Percentiles rank a stretch among this genome's conserved stretches.
Evolutionary conservation across 495 filamentous ascomycete species (phyloP).

Genomic region (Penicillium verhagenii): DNA sequence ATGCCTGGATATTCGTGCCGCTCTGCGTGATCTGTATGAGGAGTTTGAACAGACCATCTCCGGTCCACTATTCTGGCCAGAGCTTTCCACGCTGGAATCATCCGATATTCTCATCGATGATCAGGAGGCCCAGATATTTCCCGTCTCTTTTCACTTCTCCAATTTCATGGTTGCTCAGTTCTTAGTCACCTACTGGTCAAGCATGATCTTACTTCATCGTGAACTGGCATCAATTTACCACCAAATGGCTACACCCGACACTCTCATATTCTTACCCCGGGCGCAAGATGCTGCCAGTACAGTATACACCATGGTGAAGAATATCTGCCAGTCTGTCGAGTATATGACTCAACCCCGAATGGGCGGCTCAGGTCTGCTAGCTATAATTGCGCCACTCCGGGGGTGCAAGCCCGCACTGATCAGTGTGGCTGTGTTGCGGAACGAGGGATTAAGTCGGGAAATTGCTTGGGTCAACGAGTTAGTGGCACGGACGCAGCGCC

Average conservation of each 20-base stretch:
- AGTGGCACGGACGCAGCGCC: neutral
- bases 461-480: neutral
- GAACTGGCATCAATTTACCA: neutral
- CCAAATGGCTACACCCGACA: neutral
- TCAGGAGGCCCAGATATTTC: neutral
- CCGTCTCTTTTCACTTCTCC: slow-evolving; percentile 1
- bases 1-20: neutral
- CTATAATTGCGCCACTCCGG: neutral
- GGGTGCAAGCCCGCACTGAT: neutral
- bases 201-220: neutral
- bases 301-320: neutral
- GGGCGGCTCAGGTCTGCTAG: neutral
- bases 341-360: neutral
- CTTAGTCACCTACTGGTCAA: neutral
- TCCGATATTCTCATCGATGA: neutral
- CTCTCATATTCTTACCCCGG: neutral
- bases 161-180: neutral
- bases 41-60: neutral
- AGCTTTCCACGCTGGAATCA: neutral
- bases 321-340: neutral
- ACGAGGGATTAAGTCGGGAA: neutral
- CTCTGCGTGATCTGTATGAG: neutral
- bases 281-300: neutral
- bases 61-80: neutral
- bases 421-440: neutral